Conservation (phyloP, 2,329 filamentous ascomycete species). For the Ophiobolus disseminans region DNA sequence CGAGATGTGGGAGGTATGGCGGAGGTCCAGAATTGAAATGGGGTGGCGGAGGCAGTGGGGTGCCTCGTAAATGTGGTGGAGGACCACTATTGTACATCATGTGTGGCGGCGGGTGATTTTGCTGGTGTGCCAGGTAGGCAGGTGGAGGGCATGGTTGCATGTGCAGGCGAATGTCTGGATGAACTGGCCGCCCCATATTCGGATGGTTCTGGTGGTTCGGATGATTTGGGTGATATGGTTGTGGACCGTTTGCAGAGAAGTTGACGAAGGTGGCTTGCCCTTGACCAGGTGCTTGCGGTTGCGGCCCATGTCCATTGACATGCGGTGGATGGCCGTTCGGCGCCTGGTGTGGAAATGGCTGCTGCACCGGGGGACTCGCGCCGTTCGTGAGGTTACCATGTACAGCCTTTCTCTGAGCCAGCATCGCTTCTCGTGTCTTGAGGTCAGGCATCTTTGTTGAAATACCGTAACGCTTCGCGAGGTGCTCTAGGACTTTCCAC, state of each 20-base stretch:
- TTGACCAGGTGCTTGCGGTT: conserved; percentile 22
- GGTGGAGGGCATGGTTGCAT: conserved; percentile 12
- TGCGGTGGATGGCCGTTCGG: conserved; percentile 27
- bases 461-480: conserved; percentile 84
- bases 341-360: conserved; percentile 22
- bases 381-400: conserved; percentile 57
- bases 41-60: conserved; percentile 1
- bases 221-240: conserved; percentile 74
- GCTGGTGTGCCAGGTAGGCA: too few species aligned
- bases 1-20: conserved; percentile 20
- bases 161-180: conserved; percentile 5
- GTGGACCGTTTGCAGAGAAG: conserved; percentile 57
- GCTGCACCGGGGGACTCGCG: conserved; percentile 33
- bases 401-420: conserved; percentile 70
- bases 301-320: conserved; percentile 27
- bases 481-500: conserved; percentile 89
- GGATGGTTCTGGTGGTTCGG: conserved; percentile 10
- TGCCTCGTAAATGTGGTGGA: background rate
- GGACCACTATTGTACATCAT: conserved; percentile 12
- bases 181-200: too few species aligned
- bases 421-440: conserved; percentile 44
- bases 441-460: conserved; percentile 77
- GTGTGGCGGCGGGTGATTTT: conserved; percentile 2
- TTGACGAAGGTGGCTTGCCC: conserved; percentile 56
- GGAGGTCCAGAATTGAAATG: background rate